Conservation (phyloP, 2,329 filamentous ascomycete species). For the Fusarium avenaceum region DNA sequence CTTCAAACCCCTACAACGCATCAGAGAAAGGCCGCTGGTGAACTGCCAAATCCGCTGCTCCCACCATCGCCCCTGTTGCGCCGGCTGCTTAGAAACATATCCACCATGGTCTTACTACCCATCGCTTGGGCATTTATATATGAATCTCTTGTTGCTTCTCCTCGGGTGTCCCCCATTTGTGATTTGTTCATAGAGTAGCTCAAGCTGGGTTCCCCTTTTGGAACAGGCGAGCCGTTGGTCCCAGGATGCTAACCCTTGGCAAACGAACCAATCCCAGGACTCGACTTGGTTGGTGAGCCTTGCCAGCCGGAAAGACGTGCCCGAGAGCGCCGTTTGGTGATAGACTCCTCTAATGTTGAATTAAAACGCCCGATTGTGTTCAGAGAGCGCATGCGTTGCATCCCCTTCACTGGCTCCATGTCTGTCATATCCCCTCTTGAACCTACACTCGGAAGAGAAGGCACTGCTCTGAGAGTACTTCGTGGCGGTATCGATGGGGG, state of each 20-base stretch:
- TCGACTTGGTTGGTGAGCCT: constrained; percentile 49
- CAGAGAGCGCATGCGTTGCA: constrained; percentile 47
- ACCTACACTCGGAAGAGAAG: constrained; percentile 46
- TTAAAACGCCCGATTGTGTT: constrained; percentile 42
- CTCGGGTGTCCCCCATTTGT: constrained; percentile 17
- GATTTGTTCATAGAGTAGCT: constrained; percentile 19
- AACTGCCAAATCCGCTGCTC: constrained; percentile 46
- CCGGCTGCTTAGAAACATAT: constrained; percentile 66
- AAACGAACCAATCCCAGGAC: constrained; percentile 40
- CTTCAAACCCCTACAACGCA: not conserved
- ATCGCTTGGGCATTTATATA: constrained; percentile 53
- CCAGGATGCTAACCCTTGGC: constrained; percentile 33
- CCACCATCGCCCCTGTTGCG: constrained; percentile 58
- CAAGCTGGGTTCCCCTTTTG: constrained; percentile 7
- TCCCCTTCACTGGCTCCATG: not conserved
- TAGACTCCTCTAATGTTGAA: constrained; percentile 36
- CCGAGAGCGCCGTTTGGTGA: constrained; percentile 41
- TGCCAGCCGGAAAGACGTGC: constrained; percentile 36
- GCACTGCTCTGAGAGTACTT: constrained; percentile 43
- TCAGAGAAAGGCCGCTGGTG: constrained; percentile 53
- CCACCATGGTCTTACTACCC: constrained; percentile 67
- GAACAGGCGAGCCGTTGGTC: constrained; percentile 15
- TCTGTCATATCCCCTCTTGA: constrained; percentile 1
- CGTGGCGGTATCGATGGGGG: constrained; percentile 35
- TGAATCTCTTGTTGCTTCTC: not conserved